Evolutionary conservation across 805 yeast genomes (phyloP).

Genomic region (Isabelozyma gotoi): DNA sequence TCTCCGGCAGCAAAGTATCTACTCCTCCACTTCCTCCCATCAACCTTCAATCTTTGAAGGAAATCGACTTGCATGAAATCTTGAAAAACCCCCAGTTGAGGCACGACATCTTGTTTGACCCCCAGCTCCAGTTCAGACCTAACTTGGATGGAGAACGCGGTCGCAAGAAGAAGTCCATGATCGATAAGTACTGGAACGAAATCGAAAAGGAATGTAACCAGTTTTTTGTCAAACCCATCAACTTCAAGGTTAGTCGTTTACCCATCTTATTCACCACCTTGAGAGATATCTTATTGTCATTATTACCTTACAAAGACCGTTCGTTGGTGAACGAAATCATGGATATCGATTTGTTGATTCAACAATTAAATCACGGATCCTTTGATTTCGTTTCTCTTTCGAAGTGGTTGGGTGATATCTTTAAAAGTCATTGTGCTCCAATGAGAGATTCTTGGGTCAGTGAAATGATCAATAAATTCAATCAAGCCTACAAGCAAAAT

Average conservation of each 20-base stretch:
- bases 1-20: constrained; percentile 3
- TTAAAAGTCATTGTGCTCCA: constrained; percentile 92
- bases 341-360: constrained; percentile 73
- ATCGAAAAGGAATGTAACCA: constrained; percentile 66
- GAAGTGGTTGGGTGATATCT: constrained; percentile 70
- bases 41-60: constrained; percentile 75
- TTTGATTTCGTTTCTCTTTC: constrained; percentile 71
- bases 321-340: constrained; percentile 64
- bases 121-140: constrained; percentile 87
- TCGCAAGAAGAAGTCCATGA: constrained; percentile 66
- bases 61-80: constrained; percentile 85
- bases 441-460: constrained; percentile 91
- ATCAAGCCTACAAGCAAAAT: constrained; percentile 45
- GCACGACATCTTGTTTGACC: constrained; percentile 91
- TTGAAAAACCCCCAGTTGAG: constrained; percentile 88
- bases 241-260: constrained; percentile 43
- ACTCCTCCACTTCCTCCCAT: constrained; percentile 73
- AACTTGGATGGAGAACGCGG: constrained; percentile 91
- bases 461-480: constrained; percentile 67
- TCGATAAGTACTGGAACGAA: constrained; percentile 83
- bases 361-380: constrained; percentile 70
- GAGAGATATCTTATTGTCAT: constrained; percentile 68
- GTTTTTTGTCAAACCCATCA: constrained; percentile 20
- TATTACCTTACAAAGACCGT: constrained; percentile 78
- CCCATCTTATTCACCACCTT: constrained; percentile 77